phyloP scores from a whole-genome alignment of 2,329 filamentous ascomycete species.

The Tolypocladium tundrense region DNA sequence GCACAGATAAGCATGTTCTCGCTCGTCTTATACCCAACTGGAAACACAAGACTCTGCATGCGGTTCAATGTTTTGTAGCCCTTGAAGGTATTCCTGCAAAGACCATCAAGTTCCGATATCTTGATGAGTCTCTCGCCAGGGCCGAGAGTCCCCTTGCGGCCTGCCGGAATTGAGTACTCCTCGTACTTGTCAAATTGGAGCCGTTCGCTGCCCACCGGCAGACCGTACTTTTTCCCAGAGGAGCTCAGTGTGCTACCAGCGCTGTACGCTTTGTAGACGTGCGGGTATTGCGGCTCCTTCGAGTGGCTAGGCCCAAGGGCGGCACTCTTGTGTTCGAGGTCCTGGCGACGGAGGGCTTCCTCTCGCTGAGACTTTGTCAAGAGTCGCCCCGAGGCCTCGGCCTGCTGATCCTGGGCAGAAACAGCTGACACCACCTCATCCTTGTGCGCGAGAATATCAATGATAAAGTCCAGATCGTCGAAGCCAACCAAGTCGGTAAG shows the following conservation, averaged over 20 bases:
- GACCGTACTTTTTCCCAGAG: conserved; percentile 69
- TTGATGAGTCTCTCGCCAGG: conserved; percentile 64
- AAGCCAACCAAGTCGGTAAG: conserved; percentile 87
- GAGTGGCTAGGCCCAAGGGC: conserved; percentile 60
- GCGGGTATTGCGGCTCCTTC: conserved; percentile 73
- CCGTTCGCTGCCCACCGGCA: conserved; percentile 67
- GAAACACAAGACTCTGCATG: conserved; percentile 96
- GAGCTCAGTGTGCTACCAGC: conserved; percentile 79
- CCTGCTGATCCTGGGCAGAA: conserved; percentile 19
- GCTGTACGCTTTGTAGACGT: conserved; percentile 78
- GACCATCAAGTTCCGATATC: conserved; percentile 74
- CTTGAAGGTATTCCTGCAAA: conserved; percentile 86
- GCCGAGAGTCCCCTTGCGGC: conserved; percentile 63
- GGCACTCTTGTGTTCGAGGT: conserved; percentile 75
- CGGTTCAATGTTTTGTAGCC: conserved; percentile 90
- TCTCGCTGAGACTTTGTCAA: conserved; percentile 70
- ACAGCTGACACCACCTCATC: conserved; percentile 49
- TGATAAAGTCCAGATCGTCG: conserved; percentile 86
- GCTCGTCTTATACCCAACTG: conserved; percentile 87
- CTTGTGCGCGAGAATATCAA: conserved; percentile 75
- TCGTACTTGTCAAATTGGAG: conserved; percentile 71
- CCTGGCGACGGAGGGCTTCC: conserved; percentile 62
- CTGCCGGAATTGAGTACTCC: conserved; percentile 78
- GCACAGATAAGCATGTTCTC: conserved; percentile 99
- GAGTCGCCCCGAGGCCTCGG: conserved; percentile 38